Evolutionary conservation across 306 rosid species (phyloP).

Genomic region (Glycyrrhiza uralensis): DNA sequence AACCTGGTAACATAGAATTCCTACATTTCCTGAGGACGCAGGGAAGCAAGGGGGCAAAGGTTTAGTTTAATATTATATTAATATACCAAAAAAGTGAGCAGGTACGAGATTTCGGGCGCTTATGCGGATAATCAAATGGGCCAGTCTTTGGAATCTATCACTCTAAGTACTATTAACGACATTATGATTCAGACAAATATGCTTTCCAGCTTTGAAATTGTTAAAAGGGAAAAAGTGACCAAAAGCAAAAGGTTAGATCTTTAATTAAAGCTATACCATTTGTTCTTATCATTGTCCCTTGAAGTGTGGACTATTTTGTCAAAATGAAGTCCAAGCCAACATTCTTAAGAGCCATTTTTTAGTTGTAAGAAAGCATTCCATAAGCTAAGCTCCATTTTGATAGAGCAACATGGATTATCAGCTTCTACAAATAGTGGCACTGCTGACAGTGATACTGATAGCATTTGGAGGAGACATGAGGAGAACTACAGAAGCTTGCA

Average conservation of each 20-base stretch:
- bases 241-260: conserved; percentile 26
- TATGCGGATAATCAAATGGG: conserved; percentile 15
- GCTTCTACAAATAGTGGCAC: conserved; percentile 22
- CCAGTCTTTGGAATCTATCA: conserved; percentile 6
- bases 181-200: conserved; percentile 36
- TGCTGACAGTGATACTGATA: conserved; percentile 32
- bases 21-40: neutral
- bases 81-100: neutral
- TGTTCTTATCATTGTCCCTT: conserved; percentile 21
- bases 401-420: conserved; percentile 25
- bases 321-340: conserved; percentile 11
- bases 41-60: neutral
- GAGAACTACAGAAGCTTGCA: conserved; percentile 34
- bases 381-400: conserved; percentile 7
- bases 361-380: conserved; percentile 8
- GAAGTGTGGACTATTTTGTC: conserved; percentile 13
- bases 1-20: neutral
- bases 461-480: conserved; percentile 23
- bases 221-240: conserved; percentile 26
- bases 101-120: conserved; percentile 15
- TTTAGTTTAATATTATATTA: conserved; percentile 10
- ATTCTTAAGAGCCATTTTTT: conserved; percentile 19
- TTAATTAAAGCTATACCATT: conserved; percentile 13
- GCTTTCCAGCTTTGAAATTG: conserved; percentile 43
- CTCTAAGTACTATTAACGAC: conserved; percentile 29